Conservation (phyloP, 1,139 yeast species). For the Scheffersomyces segobiensis region DNA sequence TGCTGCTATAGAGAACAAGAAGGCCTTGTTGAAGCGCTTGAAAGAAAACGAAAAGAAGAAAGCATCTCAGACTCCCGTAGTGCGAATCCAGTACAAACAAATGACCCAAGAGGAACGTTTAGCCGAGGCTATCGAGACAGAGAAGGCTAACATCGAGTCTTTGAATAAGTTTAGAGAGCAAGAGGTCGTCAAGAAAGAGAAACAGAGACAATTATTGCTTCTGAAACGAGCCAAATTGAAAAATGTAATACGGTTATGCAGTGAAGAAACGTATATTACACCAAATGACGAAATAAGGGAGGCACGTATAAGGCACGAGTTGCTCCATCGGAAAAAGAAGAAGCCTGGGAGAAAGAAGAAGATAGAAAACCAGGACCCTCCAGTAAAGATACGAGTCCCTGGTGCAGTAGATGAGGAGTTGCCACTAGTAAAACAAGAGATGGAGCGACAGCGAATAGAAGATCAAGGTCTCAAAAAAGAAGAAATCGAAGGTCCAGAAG, state of each 20-base stretch:
- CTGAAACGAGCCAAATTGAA: conserved; percentile 61
- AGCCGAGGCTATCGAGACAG: conserved; percentile 85
- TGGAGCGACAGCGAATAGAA: not conserved
- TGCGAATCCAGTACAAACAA: conserved; percentile 45
- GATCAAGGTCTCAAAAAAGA: conserved; percentile 1
- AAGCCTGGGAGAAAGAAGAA: conserved; percentile 39
- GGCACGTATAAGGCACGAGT: conserved; percentile 29
- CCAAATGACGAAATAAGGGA: conserved; percentile 61
- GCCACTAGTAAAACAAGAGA: conserved; percentile 17
- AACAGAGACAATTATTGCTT: conserved; percentile 69
- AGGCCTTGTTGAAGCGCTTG: conserved; percentile 73
- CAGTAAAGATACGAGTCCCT: conserved; percentile 22
- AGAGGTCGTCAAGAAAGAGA: conserved; percentile 77
- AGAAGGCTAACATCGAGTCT: conserved; percentile 69
- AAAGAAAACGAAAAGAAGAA: conserved; percentile 70
- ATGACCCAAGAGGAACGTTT: conserved; percentile 86
- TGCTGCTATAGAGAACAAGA: conserved; percentile 76
- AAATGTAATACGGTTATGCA: conserved; percentile 54
- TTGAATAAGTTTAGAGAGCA: conserved; percentile 78
- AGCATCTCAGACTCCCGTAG: conserved; percentile 47
- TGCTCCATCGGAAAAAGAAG: conserved; percentile 38
- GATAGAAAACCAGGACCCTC: conserved; percentile 12
- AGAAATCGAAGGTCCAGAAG: not conserved
- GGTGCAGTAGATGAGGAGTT: conserved; percentile 40
- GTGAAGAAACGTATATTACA: conserved; percentile 37